These are phyloP conservation scores for Tuber microsphaerosporum DNA, from an alignment of 495 filamentous ascomycete species.

Conservation along the genomic window DNA sequence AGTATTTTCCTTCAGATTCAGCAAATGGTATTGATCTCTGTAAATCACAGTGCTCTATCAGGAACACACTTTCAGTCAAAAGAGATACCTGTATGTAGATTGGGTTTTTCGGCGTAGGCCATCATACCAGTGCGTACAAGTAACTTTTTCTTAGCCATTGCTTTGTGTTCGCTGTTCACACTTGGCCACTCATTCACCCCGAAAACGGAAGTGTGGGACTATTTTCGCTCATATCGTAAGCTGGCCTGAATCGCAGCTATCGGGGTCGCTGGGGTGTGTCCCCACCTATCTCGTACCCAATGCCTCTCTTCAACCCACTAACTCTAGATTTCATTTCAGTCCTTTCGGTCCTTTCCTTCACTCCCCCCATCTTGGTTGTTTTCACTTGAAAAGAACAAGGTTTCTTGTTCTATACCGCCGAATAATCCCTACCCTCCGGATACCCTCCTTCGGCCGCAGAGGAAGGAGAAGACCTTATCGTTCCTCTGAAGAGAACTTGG, in stretches of 20 bases:
- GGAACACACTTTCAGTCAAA: background rate
- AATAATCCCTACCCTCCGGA: background rate
- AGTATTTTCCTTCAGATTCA: background rate
- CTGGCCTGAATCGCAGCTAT: background rate
- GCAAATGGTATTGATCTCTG: background rate
- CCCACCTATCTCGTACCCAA: background rate
- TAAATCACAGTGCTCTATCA: background rate
- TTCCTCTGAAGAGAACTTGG: background rate
- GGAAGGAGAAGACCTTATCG: background rate
- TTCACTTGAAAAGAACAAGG: background rate
- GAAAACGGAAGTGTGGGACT: background rate
- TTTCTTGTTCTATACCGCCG: background rate
- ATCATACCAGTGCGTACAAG: background rate
- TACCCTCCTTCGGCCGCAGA: background rate
- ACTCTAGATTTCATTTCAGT: background rate
- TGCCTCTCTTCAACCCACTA: background rate
- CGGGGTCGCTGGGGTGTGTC: background rate
- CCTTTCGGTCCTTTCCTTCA: background rate
- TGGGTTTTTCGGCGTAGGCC: background rate
- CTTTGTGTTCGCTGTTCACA: background rate
- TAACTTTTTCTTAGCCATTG: background rate
- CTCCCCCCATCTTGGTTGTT: background rate
- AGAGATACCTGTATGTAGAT: background rate
- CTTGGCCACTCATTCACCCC: background rate
- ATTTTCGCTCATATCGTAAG: background rate